Evolutionary conservation across 2,329 filamentous ascomycete species (phyloP).

Genomic region (Geosmithia putterillii): DNA sequence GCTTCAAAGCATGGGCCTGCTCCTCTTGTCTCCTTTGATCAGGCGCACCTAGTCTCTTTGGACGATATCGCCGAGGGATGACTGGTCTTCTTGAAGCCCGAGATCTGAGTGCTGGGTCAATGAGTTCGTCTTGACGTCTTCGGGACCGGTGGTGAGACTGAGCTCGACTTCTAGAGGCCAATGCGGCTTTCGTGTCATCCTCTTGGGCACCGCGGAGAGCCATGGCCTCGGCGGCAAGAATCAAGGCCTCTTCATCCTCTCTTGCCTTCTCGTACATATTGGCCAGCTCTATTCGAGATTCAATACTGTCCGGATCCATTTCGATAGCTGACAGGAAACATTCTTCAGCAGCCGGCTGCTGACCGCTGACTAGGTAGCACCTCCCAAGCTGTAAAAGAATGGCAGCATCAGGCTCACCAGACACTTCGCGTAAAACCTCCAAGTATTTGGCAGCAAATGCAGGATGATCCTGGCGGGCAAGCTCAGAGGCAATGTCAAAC

Average conservation of each 20-base stretch:
- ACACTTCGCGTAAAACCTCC: constrained; percentile 35
- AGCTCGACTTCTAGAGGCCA: constrained; percentile 1
- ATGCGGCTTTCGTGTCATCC: background rate
- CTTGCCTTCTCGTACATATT: constrained; percentile 72
- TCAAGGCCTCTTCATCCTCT: constrained; percentile 63
- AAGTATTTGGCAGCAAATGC: constrained; percentile 40
- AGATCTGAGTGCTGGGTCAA: background rate
- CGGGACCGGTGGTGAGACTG: background rate
- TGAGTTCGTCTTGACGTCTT: background rate
- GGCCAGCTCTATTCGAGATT: constrained; percentile 67
- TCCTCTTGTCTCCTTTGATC: constrained; percentile 32
- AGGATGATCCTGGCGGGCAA: constrained; percentile 18
- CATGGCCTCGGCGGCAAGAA: constrained; percentile 65
- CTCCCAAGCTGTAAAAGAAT: constrained; percentile 45
- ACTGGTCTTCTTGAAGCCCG: constrained; percentile 4
- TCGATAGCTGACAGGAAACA: constrained; percentile 66
- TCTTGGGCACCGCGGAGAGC: constrained; percentile 41
- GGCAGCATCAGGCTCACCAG: constrained; percentile 36
- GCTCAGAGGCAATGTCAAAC: constrained; percentile 45
- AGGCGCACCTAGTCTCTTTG: constrained; percentile 30
- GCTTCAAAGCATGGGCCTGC: constrained; percentile 23
- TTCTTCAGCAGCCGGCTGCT: constrained; percentile 59
- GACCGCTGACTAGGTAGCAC: constrained; percentile 55
- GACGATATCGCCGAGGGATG: constrained; percentile 28
- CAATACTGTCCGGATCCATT: constrained; percentile 57